A percentile compares a stretch with the other conserved stretches of the same genome.
Evolutionary conservation across 163 green algal genomes (phyloP).

Genomic region (Trebouxia gelatinosa): DNA sequence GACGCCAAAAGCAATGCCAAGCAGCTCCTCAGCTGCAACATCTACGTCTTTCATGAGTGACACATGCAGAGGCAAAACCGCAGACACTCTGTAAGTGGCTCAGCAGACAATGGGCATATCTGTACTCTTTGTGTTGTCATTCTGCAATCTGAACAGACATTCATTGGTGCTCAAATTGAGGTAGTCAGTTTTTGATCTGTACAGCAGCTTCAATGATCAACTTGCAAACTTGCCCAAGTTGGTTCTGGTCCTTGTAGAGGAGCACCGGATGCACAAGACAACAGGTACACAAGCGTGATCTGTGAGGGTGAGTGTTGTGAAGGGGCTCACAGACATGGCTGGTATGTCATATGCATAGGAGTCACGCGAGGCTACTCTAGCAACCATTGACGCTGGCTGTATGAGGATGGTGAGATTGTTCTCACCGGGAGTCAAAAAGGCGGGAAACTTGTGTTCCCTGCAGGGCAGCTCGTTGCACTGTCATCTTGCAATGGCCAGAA

Average conservation of each 20-base stretch:
- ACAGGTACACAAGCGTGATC: neutral
- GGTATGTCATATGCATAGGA: constrained; percentile 68
- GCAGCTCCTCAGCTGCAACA: no score
- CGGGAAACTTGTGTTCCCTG: constrained; percentile 44
- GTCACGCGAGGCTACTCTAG: constrained; percentile 29
- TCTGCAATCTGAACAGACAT: neutral
- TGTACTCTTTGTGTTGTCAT: no score
- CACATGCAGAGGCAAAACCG: no score
- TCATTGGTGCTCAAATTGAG: neutral
- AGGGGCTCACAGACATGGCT: constrained; percentile 45
- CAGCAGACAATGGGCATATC: no score
- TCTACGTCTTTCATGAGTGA: no score
- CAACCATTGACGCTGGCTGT: constrained; percentile 46
- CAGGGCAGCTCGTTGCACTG: neutral
- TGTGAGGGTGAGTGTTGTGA: neutral
- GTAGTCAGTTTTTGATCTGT: neutral
- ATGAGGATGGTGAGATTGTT: constrained; percentile 63
- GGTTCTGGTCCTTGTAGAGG: neutral
- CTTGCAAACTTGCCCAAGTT: neutral
- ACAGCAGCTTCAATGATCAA: neutral
- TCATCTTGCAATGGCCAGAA: neutral
- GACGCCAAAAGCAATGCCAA: neutral
- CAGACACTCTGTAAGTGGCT: no score
- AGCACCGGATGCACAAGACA: neutral
- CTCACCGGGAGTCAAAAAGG: constrained; percentile 31